Evolutionary conservation across 495 filamentous ascomycete genomes (phyloP).

Genomic region (Aspergillus baeticus): DNA sequence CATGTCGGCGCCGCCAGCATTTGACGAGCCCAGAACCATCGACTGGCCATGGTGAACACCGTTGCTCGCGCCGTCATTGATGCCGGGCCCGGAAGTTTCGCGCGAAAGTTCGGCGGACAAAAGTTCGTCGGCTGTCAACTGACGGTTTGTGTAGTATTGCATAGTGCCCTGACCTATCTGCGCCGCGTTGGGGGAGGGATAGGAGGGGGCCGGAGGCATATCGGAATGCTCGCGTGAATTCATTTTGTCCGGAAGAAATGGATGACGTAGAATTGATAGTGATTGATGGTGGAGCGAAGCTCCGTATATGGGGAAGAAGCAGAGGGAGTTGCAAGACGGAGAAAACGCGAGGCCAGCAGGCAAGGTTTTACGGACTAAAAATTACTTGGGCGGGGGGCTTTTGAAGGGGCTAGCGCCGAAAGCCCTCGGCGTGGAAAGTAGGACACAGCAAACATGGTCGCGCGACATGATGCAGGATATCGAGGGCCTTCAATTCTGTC

Average conservation of each 20-base stretch:
- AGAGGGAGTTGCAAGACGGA: conserved; percentile 31
- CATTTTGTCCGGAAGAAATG: conserved; percentile 27
- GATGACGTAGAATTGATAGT: conserved; percentile 14
- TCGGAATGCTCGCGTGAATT: conserved; percentile 49
- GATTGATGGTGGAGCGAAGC: conserved; percentile 31
- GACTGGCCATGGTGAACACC: conserved; percentile 42
- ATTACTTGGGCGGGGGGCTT: conserved; percentile 35
- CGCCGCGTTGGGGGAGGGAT: conserved; percentile 48
- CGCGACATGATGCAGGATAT: conserved; percentile 22
- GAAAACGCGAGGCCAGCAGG: conserved; percentile 29
- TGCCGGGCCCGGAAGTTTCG: conserved; percentile 41
- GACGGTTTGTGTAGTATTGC: conserved; percentile 47
- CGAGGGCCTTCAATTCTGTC: conserved; percentile 12
- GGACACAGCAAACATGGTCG: conserved; percentile 37
- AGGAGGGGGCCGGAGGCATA: conserved; percentile 48
- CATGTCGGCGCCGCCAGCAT: conserved; percentile 36
- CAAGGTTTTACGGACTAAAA: conserved; percentile 45
- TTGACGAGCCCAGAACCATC: conserved; percentile 43
- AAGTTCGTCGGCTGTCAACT: conserved; percentile 47
- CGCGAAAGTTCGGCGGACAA: conserved; percentile 47
- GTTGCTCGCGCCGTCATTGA: conserved; percentile 42
- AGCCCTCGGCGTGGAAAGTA: conserved; percentile 33
- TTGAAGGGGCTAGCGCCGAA: conserved; percentile 43
- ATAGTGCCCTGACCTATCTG: conserved; percentile 49
- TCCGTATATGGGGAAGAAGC: conserved; percentile 20